Evolutionary conservation across 805 yeast genomes (phyloP).

Genomic region (Suhomyces canberraensis): DNA sequence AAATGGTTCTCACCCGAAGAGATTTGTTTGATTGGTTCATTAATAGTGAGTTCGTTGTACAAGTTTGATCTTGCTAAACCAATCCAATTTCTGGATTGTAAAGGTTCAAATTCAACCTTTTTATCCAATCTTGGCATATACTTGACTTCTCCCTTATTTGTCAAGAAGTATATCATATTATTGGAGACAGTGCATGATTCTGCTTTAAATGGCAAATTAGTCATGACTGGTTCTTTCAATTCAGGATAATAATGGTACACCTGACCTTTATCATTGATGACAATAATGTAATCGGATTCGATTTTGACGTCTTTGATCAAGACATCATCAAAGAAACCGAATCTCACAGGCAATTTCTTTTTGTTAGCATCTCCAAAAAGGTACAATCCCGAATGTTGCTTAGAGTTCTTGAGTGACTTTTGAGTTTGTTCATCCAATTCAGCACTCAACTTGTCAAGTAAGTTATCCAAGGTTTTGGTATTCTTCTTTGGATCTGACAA

Average conservation of each 20-base stretch:
- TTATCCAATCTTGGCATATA: slow-evolving; percentile 26
- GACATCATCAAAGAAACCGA: slow-evolving; percentile 61
- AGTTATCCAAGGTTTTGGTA: slow-evolving; percentile 20
- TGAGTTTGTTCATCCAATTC: slow-evolving; percentile 21
- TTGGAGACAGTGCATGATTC: slow-evolving; percentile 45
- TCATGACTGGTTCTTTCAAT: slow-evolving; percentile 21
- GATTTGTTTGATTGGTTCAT: slow-evolving; percentile 44
- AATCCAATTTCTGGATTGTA: slow-evolving; percentile 20
- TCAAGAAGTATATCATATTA: slow-evolving; percentile 44
- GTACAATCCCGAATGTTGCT: slow-evolving; percentile 31
- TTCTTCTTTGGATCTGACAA: slow-evolving; percentile 31
- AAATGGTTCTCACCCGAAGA: slow-evolving; percentile 67
- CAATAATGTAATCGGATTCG: slow-evolving; percentile 46
- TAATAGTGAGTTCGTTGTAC: neutral
- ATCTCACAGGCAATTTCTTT: slow-evolving; percentile 53
- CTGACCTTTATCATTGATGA: slow-evolving; percentile 67
- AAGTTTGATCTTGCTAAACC: slow-evolving; percentile 12
- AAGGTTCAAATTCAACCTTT: slow-evolving; percentile 10
- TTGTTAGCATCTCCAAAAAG: slow-evolving; percentile 31
- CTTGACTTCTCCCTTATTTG: slow-evolving; percentile 44
- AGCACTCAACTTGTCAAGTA: slow-evolving; percentile 23
- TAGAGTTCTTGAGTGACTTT: slow-evolving; percentile 19
- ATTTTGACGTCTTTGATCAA: slow-evolving; percentile 55
- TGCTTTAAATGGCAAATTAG: slow-evolving; percentile 28
- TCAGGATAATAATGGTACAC: slow-evolving; percentile 69